phyloP scores from a whole-genome alignment of 1,284 basidiomycete genomes.

The Erythrobasidium hasegawianum region DNA sequence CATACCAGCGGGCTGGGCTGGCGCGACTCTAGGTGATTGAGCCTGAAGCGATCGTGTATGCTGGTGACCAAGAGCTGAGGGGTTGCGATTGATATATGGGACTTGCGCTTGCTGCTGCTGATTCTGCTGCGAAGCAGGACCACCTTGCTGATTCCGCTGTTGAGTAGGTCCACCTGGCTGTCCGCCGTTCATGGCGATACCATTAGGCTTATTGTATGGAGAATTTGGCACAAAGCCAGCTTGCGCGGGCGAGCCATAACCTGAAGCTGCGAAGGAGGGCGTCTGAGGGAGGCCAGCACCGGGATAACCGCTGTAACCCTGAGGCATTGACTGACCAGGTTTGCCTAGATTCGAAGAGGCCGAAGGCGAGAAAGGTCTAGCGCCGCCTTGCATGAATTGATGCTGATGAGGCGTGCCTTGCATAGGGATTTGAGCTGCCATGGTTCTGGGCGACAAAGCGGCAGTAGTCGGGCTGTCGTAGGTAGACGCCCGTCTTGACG shows the following conservation, averaged over 20 bases:
- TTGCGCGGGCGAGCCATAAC: background rate
- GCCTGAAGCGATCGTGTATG: background rate
- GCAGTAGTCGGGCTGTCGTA: conserved; percentile 19
- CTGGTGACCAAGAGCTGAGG: background rate
- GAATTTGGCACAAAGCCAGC: too few species aligned
- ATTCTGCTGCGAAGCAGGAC: background rate
- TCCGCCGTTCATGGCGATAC: conserved; percentile 4
- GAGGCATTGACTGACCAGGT: background rate
- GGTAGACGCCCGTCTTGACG: conserved; percentile 23
- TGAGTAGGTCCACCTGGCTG: background rate
- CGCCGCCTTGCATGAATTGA: background rate
- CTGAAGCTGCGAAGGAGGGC: background rate
- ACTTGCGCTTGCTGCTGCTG: conserved; percentile 3
- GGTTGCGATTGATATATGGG: background rate
- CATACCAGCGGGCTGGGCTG: background rate
- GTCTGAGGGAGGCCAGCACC: conserved; percentile 3
- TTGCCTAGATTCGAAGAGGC: conserved; percentile 3
- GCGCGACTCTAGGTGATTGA: background rate
- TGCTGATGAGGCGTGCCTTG: conserved; percentile 20
- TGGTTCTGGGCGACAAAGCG: conserved; percentile 19
- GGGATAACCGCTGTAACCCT: background rate
- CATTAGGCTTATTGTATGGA: conserved; percentile 12
- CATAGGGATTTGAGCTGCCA: conserved; percentile 23
- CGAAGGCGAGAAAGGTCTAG: conserved; percentile 22
- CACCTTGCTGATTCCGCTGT: conserved; percentile 1